Evolutionary conservation across 2,329 filamentous ascomycete genomes (phyloP).

Genomic region (Penicillium sp.): DNA sequence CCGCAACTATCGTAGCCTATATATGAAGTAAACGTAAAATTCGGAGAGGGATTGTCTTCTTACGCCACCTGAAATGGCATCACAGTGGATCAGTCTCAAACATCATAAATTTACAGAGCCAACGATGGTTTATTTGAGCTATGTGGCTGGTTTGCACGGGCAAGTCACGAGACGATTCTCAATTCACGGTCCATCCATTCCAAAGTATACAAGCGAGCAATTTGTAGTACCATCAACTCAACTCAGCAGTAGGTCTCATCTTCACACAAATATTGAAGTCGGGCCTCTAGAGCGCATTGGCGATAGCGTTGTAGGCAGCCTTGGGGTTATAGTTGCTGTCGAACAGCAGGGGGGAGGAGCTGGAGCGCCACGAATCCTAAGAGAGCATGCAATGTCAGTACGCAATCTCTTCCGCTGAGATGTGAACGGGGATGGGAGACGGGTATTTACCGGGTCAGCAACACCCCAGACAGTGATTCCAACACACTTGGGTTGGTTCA

Average conservation of each 20-base stretch:
- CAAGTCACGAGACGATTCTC: background rate
- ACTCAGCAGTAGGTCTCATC: background rate
- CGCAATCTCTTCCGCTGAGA: background rate
- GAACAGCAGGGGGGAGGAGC: slow-evolving; percentile 47
- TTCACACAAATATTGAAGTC: background rate
- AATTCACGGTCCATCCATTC: background rate
- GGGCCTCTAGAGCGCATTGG: background rate
- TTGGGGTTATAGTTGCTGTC: slow-evolving; percentile 48
- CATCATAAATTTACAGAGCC: background rate
- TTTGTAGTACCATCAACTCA: background rate
- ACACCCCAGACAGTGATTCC: slow-evolving; percentile 67
- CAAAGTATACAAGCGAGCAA: background rate
- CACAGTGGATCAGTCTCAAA: too few species aligned
- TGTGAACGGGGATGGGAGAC: background rate
- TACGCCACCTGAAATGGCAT: background rate
- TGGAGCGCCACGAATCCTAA: slow-evolving; percentile 48
- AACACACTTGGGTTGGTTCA: slow-evolving; percentile 62
- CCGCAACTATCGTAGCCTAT: background rate
- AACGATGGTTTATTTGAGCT: background rate
- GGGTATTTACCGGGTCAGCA: slow-evolving; percentile 37
- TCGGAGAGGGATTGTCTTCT: background rate
- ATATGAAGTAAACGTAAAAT: background rate
- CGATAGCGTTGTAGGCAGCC: slow-evolving; percentile 41
- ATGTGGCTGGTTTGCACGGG: background rate
- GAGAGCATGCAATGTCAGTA: background rate